These are phyloP conservation scores for Microthlaspi erraticum DNA, from an alignment of 345 rosid genomes.

Conservation along the genomic window DNA sequence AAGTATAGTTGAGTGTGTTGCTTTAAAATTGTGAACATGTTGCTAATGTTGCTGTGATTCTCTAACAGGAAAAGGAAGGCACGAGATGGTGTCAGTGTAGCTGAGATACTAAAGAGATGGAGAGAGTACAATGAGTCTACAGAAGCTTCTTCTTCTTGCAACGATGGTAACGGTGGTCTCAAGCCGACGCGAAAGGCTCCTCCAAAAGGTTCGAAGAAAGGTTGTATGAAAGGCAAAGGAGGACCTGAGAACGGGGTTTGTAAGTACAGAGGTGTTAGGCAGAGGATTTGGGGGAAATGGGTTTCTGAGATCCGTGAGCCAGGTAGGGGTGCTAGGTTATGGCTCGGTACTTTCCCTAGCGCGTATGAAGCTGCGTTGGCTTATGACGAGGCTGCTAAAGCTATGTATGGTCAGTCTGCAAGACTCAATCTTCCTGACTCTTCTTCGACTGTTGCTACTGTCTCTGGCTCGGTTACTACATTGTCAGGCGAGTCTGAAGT, in stretches of 20 bases:
- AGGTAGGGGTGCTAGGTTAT: conserved; percentile 59
- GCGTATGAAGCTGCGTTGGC: conserved; percentile 81
- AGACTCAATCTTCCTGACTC: conserved; percentile 61
- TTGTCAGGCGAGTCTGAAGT: conserved; percentile 51
- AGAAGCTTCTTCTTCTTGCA: conserved; percentile 33
- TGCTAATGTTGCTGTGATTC: conserved; percentile 39
- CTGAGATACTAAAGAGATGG: conserved; percentile 69
- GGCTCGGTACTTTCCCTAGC: conserved; percentile 85
- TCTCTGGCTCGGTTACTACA: conserved; percentile 44
- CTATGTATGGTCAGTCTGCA: conserved; percentile 70
- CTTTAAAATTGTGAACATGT: too few species aligned
- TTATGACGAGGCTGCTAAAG: conserved; percentile 78
- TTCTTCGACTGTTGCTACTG: conserved; percentile 36
- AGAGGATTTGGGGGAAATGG: conserved; percentile 96
- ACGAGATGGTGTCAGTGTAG: conserved; percentile 49
- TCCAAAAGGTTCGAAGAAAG: conserved; percentile 75
- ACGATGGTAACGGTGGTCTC: conserved; percentile 20
- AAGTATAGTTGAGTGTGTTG: background rate
- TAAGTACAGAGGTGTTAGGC: conserved; percentile 80
- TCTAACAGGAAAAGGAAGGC: conserved; percentile 60
- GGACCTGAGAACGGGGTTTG: conserved; percentile 73
- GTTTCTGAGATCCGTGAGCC: conserved; percentile 94
- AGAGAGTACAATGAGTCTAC: conserved; percentile 52
- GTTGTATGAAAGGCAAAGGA: conserved; percentile 97
- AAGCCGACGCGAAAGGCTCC: conserved; percentile 52